These are phyloP conservation scores for Scopulariopsis brevicaulis DNA, from an alignment of 2,329 filamentous ascomycete genomes.

Conservation along the genomic window DNA sequence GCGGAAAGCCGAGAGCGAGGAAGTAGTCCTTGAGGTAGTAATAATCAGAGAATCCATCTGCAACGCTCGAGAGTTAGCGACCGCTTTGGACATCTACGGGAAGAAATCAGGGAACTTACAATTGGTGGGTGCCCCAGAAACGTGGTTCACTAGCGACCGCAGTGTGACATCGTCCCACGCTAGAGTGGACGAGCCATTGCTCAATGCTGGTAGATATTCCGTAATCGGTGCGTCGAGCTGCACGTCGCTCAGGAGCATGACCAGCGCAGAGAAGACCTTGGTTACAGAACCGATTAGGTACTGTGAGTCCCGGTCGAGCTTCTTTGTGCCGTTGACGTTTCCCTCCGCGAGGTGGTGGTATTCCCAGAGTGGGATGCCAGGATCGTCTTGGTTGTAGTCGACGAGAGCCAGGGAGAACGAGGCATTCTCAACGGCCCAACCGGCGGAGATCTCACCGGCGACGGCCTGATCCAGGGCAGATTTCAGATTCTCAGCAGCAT, in stretches of 20 bases:
- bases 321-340: slow-evolving; percentile 21
- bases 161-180: slow-evolving; percentile 24
- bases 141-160: slow-evolving; percentile 22
- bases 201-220: slow-evolving; percentile 21
- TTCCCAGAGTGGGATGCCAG: slow-evolving; percentile 23
- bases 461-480: slow-evolving; percentile 17
- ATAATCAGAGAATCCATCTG: slow-evolving; percentile 23
- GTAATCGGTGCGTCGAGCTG: slow-evolving; percentile 19
- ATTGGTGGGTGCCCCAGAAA: slow-evolving; percentile 22
- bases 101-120: slow-evolving; percentile 13
- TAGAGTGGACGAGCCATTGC: slow-evolving; percentile 8
- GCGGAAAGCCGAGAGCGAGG: slow-evolving; percentile 22
- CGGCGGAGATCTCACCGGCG: slow-evolving; percentile 17
- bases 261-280: slow-evolving; percentile 24
- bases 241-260: slow-evolving; percentile 22
- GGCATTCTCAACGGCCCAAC: slow-evolving; percentile 21
- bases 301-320: slow-evolving; percentile 21
- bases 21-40: slow-evolving; percentile 23
- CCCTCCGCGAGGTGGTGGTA: slow-evolving; percentile 23
- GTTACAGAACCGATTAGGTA: slow-evolving; percentile 28
- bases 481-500: background rate
- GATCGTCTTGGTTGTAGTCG: slow-evolving; percentile 15
- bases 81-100: background rate
- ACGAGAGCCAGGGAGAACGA: slow-evolving; percentile 26
- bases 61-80: background rate